Evolutionary conservation across 768 basidiomycete species (phyloP).

Genomic region (Clitopilus hobsonii): DNA sequence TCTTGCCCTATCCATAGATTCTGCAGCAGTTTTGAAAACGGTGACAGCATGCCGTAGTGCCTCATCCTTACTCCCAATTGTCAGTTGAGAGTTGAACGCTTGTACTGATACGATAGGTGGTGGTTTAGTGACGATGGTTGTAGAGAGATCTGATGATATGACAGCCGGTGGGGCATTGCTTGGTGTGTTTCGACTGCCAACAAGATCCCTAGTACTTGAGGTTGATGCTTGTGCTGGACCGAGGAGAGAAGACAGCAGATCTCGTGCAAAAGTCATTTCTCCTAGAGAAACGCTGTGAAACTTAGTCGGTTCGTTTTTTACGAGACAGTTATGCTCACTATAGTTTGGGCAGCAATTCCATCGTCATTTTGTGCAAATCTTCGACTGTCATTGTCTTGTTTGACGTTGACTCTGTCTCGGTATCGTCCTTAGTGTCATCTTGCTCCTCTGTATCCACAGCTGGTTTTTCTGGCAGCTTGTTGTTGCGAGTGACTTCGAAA

Average conservation of each 20-base stretch:
- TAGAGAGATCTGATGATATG: conserved; percentile 37
- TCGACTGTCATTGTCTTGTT: conserved; percentile 63
- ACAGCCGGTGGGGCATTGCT: conserved; percentile 6
- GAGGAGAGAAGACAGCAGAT: conserved; percentile 60
- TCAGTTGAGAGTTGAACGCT: conserved; percentile 67
- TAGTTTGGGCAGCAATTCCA: conserved; percentile 65
- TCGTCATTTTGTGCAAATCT: conserved; percentile 69
- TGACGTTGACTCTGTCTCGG: conserved; percentile 21
- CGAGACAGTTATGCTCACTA: conserved; percentile 45
- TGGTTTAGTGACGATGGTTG: conserved; percentile 64
- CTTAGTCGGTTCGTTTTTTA: background rate
- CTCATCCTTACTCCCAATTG: conserved; percentile 77
- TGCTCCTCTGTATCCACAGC: conserved; percentile 14
- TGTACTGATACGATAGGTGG: conserved; percentile 61
- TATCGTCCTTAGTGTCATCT: conserved; percentile 20
- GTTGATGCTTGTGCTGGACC: conserved; percentile 22
- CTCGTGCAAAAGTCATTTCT: conserved; percentile 75
- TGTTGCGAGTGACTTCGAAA: conserved; percentile 27
- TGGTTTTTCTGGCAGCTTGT: conserved; percentile 1
- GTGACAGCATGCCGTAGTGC: conserved; percentile 69
- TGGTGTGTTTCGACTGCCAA: background rate
- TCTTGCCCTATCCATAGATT: conserved; percentile 61
- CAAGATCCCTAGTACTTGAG: background rate
- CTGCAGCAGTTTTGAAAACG: conserved; percentile 66
- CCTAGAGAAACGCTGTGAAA: conserved; percentile 61